These are phyloP conservation scores for Taphrina wiesneri DNA, from an alignment of 1,139 yeast genomes.

Conservation along the genomic window DNA sequence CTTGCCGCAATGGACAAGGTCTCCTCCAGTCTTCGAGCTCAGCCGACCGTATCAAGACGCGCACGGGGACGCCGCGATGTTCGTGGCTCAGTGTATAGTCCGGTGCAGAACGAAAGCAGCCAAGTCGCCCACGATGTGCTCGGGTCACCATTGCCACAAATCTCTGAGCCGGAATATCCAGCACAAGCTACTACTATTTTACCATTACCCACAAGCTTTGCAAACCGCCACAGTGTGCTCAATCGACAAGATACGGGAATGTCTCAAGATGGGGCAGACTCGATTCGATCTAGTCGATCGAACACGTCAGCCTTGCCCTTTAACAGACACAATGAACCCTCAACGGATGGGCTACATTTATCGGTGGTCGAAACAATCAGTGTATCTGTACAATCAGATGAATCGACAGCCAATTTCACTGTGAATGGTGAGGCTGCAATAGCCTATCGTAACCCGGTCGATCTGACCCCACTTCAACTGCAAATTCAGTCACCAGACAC, in stretches of 20 bases:
- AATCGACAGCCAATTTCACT: conserved; percentile 18
- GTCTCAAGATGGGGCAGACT: conserved; percentile 20
- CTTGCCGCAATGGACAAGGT: conserved; percentile 40
- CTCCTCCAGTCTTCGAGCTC: conserved; percentile 28
- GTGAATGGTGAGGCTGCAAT: conserved; percentile 31
- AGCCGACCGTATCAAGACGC: conserved; percentile 24
- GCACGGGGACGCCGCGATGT: conserved; percentile 28
- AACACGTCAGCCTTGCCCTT: background rate
- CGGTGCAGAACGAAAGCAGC: background rate
- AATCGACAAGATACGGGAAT: conserved; percentile 10
- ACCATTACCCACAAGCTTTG: background rate
- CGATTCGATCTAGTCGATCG: conserved; percentile 31
- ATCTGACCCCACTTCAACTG: background rate
- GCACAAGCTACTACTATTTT: background rate
- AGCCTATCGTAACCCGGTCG: conserved; percentile 10
- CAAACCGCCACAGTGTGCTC: background rate
- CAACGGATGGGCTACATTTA: conserved; percentile 19
- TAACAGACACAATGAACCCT: conserved; percentile 21
- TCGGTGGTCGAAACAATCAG: conserved; percentile 32
- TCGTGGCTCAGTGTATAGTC: conserved; percentile 21
- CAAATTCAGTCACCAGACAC: conserved; percentile 31
- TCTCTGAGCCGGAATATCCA: background rate
- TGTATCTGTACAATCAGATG: conserved; percentile 4
- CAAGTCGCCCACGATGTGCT: conserved; percentile 23
- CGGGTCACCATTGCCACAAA: conserved; percentile 26